Conservation (phyloP, 192 early-diverging fungal genomes). For the Radiomyces spectabilis region DNA sequence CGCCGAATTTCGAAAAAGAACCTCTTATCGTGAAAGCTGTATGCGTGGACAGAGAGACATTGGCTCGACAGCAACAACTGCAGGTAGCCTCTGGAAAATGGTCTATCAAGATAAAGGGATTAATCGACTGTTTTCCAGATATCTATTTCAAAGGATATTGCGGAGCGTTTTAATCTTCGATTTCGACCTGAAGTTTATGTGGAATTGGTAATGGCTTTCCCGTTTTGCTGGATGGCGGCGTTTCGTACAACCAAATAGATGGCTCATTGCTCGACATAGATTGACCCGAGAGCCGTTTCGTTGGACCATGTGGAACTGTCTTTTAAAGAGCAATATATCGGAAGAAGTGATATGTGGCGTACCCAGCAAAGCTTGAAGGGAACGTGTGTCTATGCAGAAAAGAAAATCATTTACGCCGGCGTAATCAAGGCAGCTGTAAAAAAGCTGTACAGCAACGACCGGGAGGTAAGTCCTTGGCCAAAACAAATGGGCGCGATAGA, state of each 20-base stretch:
- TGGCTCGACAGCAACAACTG: slow-evolving; percentile 42
- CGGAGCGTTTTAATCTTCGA: slow-evolving; percentile 52
- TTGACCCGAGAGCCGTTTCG: slow-evolving; percentile 57
- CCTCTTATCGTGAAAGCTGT: slow-evolving; percentile 46
- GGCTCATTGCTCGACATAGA: slow-evolving; percentile 26
- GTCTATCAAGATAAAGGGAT: not conserved
- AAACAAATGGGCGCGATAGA: not conserved
- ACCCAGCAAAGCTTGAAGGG: slow-evolving; percentile 62
- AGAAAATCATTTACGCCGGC: slow-evolving; percentile 63
- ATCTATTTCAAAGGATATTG: slow-evolving; percentile 61
- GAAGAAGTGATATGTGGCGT: slow-evolving; percentile 91
- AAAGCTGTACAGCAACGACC: slow-evolving; percentile 64
- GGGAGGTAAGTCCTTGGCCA: too few relatives aligned
- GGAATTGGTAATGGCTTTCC: slow-evolving; percentile 36
- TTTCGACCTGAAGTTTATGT: slow-evolving; percentile 55
- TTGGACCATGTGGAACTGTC: slow-evolving; percentile 80
- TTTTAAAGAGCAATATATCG: slow-evolving; percentile 89
- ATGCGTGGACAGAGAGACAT: slow-evolving; percentile 39
- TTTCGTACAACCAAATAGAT: not conserved
- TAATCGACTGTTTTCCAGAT: slow-evolving; percentile 35
- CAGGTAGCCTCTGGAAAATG: slow-evolving; percentile 34
- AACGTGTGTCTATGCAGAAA: slow-evolving; percentile 68
- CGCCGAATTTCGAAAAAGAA: not conserved
- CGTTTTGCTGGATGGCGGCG: not conserved
- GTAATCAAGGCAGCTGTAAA: slow-evolving; percentile 73